phyloP scores from a whole-genome alignment of 306 rosid genomes.

The Malus sieversii region DNA sequence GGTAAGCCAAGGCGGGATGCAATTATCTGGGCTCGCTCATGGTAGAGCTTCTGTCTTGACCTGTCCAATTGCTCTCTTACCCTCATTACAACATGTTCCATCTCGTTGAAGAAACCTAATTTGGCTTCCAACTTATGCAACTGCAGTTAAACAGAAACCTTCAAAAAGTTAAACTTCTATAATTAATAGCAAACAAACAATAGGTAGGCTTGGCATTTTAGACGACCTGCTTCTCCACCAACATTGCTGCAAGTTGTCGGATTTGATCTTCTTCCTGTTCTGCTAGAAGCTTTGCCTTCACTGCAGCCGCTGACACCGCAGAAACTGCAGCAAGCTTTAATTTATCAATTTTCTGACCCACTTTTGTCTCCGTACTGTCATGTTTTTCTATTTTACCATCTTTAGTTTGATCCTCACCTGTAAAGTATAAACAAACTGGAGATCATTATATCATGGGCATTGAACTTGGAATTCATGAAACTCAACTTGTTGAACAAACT shows the following conservation, averaged over 20 bases:
- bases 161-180: slow-evolving; percentile 5
- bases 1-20: slow-evolving; percentile 72
- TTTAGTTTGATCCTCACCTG: slow-evolving; percentile 46
- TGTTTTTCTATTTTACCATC: slow-evolving; percentile 32
- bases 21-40: slow-evolving; percentile 80
- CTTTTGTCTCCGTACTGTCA: slow-evolving; percentile 20
- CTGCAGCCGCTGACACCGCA: slow-evolving; percentile 77
- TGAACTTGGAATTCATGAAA: neutral
- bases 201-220: slow-evolving; percentile 8
- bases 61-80: slow-evolving; percentile 76
- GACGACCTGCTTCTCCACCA: slow-evolving; percentile 83
- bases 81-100: slow-evolving; percentile 68
- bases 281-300: slow-evolving; percentile 81
- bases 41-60: slow-evolving; percentile 82
- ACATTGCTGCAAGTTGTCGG: slow-evolving; percentile 52
- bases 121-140: slow-evolving; percentile 77
- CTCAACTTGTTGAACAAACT: neutral
- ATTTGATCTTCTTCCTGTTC: slow-evolving; percentile 83
- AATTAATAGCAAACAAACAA: neutral
- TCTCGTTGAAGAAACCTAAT: slow-evolving; percentile 60
- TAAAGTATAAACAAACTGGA: slow-evolving; percentile 9
- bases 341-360: slow-evolving; percentile 42
- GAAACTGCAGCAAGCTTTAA: slow-evolving; percentile 72
- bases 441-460: neutral
- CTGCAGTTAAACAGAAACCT: slow-evolving; percentile 37